Conservation (phyloP, 2,329 filamentous ascomycete species). For the Colletotrichum karsti region DNA sequence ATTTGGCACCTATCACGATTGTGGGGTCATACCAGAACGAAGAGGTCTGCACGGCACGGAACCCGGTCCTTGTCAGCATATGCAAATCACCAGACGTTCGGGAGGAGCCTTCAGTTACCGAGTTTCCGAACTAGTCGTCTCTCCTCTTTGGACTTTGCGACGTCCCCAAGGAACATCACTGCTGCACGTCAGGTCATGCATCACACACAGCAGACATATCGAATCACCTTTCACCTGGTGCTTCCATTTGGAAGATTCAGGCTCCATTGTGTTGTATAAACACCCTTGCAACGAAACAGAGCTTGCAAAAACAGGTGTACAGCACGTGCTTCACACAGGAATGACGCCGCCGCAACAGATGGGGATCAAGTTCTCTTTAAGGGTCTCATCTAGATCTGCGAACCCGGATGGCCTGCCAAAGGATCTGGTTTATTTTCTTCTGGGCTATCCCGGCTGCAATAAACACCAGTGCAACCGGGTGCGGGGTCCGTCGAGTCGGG, state of each 20-base stretch:
- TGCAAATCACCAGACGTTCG: neutral
- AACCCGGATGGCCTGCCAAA: neutral
- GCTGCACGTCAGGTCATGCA: neutral
- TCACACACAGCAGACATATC: neutral
- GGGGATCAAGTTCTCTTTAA: neutral
- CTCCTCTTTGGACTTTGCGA: conserved; percentile 33
- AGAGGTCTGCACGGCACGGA: conserved; percentile 35
- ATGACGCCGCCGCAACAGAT: neutral
- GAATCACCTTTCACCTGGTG: conserved; percentile 5
- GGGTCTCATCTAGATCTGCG: neutral
- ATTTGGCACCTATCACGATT: neutral
- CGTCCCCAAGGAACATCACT: conserved; percentile 13
- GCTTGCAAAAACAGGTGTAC: neutral
- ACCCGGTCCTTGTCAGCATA: neutral
- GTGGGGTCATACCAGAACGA: conserved; percentile 35
- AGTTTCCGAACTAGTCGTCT: conserved; percentile 37
- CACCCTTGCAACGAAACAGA: neutral
- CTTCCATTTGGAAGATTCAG: neutral
- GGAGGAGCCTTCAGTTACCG: conserved; percentile 27
- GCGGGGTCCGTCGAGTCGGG: neutral
- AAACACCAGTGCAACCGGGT: neutral
- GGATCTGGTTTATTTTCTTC: neutral
- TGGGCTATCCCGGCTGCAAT: neutral
- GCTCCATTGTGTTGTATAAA: neutral
- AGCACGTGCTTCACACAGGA: neutral